These are phyloP conservation scores for Artemisia argyi DNA, from an alignment of 129 eudicot genomes.

Conservation along the genomic window DNA sequence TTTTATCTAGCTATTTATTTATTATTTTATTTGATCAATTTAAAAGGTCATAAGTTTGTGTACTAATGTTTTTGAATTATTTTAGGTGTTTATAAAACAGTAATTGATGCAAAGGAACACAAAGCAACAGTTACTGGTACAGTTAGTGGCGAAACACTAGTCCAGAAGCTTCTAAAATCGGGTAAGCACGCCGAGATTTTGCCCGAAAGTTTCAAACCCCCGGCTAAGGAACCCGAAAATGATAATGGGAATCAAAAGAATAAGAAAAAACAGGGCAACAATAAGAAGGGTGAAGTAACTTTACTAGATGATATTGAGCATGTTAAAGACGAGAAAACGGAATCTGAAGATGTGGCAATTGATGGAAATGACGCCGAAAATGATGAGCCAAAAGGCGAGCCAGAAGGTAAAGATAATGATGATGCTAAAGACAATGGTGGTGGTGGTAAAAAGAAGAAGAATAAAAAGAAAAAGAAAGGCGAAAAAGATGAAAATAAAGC, in stretches of 20 bases:
- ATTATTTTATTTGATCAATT: neutral
- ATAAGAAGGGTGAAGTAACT: constrained; percentile 25
- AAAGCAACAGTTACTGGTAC: constrained; percentile 69
- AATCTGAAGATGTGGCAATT: constrained; percentile 20
- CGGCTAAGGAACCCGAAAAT: constrained; percentile 24
- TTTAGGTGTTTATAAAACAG: constrained; percentile 77
- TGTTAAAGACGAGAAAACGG: constrained; percentile 13
- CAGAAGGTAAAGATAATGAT: neutral
- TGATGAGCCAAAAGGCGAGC: constrained; percentile 20
- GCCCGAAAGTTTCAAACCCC: constrained; percentile 38
- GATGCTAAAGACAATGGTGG: constrained; percentile 15
- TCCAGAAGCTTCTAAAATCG: constrained; percentile 67
- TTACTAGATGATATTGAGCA: constrained; percentile 3
- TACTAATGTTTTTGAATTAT: neutral
- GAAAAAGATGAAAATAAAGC: constrained; percentile 35
- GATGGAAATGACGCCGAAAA: constrained; percentile 26
- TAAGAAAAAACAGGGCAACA: constrained; percentile 30
- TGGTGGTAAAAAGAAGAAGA: constrained; percentile 39
- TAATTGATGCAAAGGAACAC: constrained; percentile 67
- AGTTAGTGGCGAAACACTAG: constrained; percentile 52
- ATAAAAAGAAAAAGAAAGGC: constrained; percentile 50
- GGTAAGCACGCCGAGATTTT: constrained; percentile 71
- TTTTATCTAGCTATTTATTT: neutral
- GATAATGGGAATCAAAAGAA: constrained; percentile 28
- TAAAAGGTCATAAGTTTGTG: neutral